phyloP scores from a whole-genome alignment of 805 yeast species.

The Hanseniaspora valbyensis region DNA sequence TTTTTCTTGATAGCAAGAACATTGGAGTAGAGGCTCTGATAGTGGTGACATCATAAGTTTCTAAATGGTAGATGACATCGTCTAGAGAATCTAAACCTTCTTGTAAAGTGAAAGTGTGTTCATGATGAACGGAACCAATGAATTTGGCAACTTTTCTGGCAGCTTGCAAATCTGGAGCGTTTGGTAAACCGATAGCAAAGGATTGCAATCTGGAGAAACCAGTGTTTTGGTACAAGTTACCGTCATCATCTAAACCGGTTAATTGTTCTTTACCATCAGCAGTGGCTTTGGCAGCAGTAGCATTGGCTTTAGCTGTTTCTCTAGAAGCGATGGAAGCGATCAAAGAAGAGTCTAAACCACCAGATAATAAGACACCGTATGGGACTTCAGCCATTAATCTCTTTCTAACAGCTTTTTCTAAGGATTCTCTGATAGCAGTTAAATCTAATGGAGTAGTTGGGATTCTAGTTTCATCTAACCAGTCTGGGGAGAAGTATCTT shows the following conservation, averaged over 20 bases:
- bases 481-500: conserved; percentile 81
- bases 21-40: conserved; percentile 98
- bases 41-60: conserved; percentile 96
- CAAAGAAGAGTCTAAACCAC: conserved; percentile 93
- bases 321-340: conserved; percentile 96
- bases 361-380: conserved; percentile 91
- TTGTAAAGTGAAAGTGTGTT: conserved; percentile 90
- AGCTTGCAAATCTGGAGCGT: conserved; percentile 94
- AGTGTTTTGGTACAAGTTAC: conserved; percentile 58
- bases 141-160: conserved; percentile 94
- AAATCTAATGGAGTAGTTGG: conserved; percentile 72
- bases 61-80: conserved; percentile 91
- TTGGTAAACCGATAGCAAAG: conserved; percentile 92
- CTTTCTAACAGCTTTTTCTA: conserved; percentile 95
- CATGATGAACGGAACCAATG: conserved; percentile 94
- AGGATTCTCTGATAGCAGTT: conserved; percentile 57
- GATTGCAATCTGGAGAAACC: conserved; percentile 83
- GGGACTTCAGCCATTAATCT: conserved; percentile 99
- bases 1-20: conserved; percentile 91
- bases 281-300: conserved; percentile 43
- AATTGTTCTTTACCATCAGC: conserved; percentile 40
- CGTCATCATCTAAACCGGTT: conserved; percentile 86
- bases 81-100: conserved; percentile 93
- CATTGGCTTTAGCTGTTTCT: conserved; percentile 65
- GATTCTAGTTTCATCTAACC: conserved; percentile 79